Evolutionary conservation across 2,329 filamentous ascomycete genomes (phyloP).

Genomic region (Botrytis hyacinthi): DNA sequence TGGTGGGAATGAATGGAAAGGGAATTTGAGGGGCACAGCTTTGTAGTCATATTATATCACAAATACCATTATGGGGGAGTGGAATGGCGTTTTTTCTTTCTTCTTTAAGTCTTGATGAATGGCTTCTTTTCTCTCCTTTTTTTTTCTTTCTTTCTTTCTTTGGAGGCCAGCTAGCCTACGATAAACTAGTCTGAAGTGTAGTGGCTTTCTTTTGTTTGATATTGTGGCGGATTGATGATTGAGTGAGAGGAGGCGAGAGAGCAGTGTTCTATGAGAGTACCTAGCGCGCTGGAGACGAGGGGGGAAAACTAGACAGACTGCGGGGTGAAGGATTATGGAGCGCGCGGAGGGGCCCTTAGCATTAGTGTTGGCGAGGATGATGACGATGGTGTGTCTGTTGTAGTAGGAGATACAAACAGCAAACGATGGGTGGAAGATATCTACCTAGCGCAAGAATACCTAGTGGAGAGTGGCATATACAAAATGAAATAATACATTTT

Average conservation of each 20-base stretch:
- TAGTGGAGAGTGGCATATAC: conserved; percentile 2
- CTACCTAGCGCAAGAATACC: neutral
- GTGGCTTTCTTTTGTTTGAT: conserved; percentile 2
- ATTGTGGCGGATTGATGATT: neutral
- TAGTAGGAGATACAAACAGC: neutral
- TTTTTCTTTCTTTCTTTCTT: conserved; percentile 2
- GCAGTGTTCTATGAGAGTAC: neutral
- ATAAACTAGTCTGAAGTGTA: neutral
- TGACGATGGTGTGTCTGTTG: neutral
- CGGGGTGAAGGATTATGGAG: neutral
- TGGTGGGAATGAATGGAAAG: conserved; percentile 21
- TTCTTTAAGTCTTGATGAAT: conserved; percentile 2
- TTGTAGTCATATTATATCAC: conserved; percentile 33
- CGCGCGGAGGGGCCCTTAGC: neutral
- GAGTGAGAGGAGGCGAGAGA: neutral
- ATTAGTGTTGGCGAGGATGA: neutral
- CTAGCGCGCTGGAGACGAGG: neutral
- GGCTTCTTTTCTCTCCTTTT: neutral
- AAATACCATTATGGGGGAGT: conserved; percentile 33
- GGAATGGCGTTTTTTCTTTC: conserved; percentile 11
- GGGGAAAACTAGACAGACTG: neutral
- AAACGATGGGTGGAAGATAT: neutral
- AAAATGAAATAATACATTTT: conserved; percentile 15
- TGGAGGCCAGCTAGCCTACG: neutral
- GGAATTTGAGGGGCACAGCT: conserved; percentile 18